Percentiles rank a stretch among this genome's conserved stretches.
phyloP scores from a whole-genome alignment of 371 early-diverging fungal genomes.

The Actinomortierella ambigua region DNA sequence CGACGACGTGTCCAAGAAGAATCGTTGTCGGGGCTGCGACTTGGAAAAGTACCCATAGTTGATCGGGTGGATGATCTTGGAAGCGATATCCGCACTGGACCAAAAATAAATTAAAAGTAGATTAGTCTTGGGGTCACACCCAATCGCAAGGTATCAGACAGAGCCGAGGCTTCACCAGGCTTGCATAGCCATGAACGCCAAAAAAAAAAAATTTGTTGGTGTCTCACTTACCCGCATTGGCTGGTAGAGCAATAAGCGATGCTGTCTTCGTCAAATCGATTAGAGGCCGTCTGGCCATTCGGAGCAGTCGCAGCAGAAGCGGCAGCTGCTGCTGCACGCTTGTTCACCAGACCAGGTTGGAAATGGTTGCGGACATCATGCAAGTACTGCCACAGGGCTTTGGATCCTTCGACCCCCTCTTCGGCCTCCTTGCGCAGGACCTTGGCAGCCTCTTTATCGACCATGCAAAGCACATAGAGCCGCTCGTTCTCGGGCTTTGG shows the following conservation, averaged over 20 bases:
- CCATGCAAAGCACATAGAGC: slow-evolving; percentile 27
- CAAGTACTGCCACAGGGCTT: slow-evolving; percentile 50
- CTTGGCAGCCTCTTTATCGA: slow-evolving; percentile 61
- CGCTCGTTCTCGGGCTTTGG: background rate
- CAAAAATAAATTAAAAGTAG: too few relatives aligned
- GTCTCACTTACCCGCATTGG: slow-evolving; percentile 53
- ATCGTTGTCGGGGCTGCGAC: slow-evolving; percentile 63
- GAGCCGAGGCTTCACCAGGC: too few relatives aligned
- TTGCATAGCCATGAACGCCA: background rate
- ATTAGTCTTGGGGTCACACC: too few relatives aligned
- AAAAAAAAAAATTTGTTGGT: slow-evolving; percentile 1
- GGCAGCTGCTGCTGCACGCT: background rate
- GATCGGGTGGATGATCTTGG: slow-evolving; percentile 69
- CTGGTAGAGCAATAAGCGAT: slow-evolving; percentile 61
- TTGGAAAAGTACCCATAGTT: slow-evolving; percentile 69
- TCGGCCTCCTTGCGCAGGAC: slow-evolving; percentile 45
- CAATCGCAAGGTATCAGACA: too few relatives aligned
- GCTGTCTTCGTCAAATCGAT: slow-evolving; percentile 1
- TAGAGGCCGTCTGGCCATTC: background rate
- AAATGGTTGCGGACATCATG: slow-evolving; percentile 32
- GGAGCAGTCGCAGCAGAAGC: too few relatives aligned
- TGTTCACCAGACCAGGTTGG: slow-evolving; percentile 31
- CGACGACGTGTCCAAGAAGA: slow-evolving; percentile 53
- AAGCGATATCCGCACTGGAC: slow-evolving; percentile 48
- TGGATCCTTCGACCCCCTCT: slow-evolving; percentile 25